Percentiles rank a stretch among this genome's conserved stretches.
These are phyloP conservation scores for Colletotrichum tropicicola DNA, from an alignment of 2,329 filamentous ascomycete species.

Conservation along the genomic window DNA sequence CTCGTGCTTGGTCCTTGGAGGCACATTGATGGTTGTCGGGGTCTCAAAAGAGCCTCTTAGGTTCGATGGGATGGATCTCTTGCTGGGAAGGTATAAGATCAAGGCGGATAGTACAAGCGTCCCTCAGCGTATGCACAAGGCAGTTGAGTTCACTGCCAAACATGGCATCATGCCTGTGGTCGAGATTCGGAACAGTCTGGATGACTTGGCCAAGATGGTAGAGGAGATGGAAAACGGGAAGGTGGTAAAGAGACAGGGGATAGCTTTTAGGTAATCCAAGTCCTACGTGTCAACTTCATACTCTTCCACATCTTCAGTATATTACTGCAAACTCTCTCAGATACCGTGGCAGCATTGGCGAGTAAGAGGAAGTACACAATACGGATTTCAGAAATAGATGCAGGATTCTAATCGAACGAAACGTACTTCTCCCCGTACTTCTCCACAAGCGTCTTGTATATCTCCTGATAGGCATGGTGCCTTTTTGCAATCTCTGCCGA, in stretches of 20 bases:
- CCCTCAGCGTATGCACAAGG: slow-evolving; percentile 51
- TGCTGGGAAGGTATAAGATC: slow-evolving; percentile 48
- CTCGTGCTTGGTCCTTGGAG: slow-evolving; percentile 45
- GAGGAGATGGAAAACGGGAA: slow-evolving; percentile 47
- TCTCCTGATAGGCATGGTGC: slow-evolving; percentile 70
- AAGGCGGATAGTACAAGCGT: slow-evolving; percentile 52
- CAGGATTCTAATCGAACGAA: slow-evolving; percentile 27
- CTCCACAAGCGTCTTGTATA: slow-evolving; percentile 71
- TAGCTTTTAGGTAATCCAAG: slow-evolving; percentile 40
- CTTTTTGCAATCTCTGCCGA: slow-evolving; percentile 67
- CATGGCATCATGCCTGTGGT: slow-evolving; percentile 50
- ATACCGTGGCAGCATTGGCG: no score
- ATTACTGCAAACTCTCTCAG: no score
- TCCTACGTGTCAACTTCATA: no score
- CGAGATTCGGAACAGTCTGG: slow-evolving; percentile 45
- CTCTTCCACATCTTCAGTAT: not conserved
- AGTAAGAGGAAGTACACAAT: not conserved
- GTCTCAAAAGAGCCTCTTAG: slow-evolving; percentile 46
- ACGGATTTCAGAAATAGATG: not conserved
- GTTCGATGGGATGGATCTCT: slow-evolving; percentile 48
- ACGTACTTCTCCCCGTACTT: slow-evolving; percentile 58
- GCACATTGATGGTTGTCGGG: slow-evolving; percentile 52
- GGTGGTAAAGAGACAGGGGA: slow-evolving; percentile 45
- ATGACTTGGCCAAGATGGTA: slow-evolving; percentile 48
- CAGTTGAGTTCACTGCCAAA: slow-evolving; percentile 51